phyloP scores from a whole-genome alignment of 352 stramenopile genomes.

The Phytopythium montanum region DNA sequence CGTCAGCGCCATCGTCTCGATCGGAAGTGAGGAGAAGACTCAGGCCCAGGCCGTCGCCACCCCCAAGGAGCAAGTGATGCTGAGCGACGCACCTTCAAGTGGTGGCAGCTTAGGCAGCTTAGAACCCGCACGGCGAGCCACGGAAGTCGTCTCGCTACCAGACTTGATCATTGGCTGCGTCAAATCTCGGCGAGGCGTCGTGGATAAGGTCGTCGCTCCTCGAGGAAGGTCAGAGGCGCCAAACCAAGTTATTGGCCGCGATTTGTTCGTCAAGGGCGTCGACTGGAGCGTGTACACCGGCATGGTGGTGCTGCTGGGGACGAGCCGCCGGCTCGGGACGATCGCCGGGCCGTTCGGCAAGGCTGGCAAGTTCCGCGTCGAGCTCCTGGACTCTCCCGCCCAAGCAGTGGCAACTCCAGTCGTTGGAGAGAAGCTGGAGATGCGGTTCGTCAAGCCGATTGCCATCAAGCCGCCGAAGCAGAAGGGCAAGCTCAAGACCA shows the following conservation, averaged over 20 bases:
- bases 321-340: conserved; percentile 27
- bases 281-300: conserved; percentile 62
- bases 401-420: conserved; percentile 10
- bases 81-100: neutral
- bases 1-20: conserved; percentile 37
- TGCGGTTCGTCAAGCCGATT: conserved; percentile 60
- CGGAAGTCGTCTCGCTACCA: conserved; percentile 8
- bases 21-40: conserved; percentile 11
- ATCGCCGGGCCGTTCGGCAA: conserved; percentile 81
- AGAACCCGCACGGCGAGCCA: too few relatives aligned
- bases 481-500: conserved; percentile 10
- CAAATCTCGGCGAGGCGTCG: conserved; percentile 51
- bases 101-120: neutral
- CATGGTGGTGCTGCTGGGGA: conserved; percentile 43
- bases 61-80: neutral
- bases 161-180: conserved; percentile 53
- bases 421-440: conserved; percentile 37
- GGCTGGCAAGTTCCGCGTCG: conserved; percentile 68
- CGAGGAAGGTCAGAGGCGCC: conserved; percentile 4
- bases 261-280: conserved; percentile 78
- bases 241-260: conserved; percentile 48
- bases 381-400: conserved; percentile 13
- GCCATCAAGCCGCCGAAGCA: conserved; percentile 34
- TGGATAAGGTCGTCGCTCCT: conserved; percentile 47
- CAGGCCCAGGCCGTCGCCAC: neutral